These are phyloP conservation scores for Pleurotus ostreatus DNA, from an alignment of 768 basidiomycete genomes.

Conservation along the genomic window DNA sequence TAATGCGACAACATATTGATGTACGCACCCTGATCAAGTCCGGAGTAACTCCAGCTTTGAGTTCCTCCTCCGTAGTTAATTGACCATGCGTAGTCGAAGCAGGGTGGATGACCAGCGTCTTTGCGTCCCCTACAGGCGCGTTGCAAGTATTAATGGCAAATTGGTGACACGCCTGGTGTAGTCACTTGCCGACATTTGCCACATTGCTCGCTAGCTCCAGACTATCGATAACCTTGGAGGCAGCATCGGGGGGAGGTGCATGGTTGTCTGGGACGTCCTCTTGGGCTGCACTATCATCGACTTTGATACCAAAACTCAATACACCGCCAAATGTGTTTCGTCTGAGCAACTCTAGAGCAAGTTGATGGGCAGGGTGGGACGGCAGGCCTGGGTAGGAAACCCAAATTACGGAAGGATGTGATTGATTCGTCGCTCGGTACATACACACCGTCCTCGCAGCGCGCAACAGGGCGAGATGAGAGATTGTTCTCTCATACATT, in stretches of 20 bases:
- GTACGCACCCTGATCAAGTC: constrained; percentile 66
- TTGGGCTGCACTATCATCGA: constrained; percentile 11
- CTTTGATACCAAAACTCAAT: constrained; percentile 35
- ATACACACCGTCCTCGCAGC: too few species aligned
- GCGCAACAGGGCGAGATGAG: too few species aligned
- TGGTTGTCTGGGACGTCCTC: too few species aligned
- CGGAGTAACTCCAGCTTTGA: constrained; percentile 64
- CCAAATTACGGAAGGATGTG: constrained; percentile 31
- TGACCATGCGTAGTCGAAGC: constrained; percentile 77
- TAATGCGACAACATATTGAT: background rate
- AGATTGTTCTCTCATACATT: too few species aligned
- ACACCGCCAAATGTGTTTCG: constrained; percentile 31
- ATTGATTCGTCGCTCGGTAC: constrained; percentile 3
- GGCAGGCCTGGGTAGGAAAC: constrained; percentile 35
- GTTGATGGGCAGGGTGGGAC: constrained; percentile 28
- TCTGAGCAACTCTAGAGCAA: constrained; percentile 25
- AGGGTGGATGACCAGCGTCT: constrained; percentile 78
- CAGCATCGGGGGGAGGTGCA: constrained; percentile 16
- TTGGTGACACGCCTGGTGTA: background rate
- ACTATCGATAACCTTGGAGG: constrained; percentile 63
- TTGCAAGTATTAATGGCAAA: background rate
- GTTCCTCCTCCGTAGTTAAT: constrained; percentile 55
- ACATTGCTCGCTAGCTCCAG: constrained; percentile 69
- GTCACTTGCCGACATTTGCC: constrained; percentile 59
- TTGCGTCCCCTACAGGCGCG: constrained; percentile 50